Base-by-base conservation (phyloP, 805 yeast genomes). In the Starmerella khaoyaiensis region DNA sequence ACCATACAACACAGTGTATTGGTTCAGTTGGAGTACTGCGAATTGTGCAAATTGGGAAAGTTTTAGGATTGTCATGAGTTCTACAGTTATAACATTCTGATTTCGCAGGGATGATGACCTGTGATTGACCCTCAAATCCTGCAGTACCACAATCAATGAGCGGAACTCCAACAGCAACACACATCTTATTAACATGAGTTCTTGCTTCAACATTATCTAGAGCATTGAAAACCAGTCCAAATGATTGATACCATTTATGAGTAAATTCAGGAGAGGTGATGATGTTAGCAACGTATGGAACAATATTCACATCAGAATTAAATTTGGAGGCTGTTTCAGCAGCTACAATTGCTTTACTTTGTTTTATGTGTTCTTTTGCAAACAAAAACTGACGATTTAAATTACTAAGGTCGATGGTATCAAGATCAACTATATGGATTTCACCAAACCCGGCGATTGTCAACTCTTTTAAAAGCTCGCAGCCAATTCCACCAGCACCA, bases 401-500 rank as follows among this genome's bases (percentile, higher is more conserved):
- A 57, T 90, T 90, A 38, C 93, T 79, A 22, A 90, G 63, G 46
- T 93, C 96, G 49, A 90, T 82, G 0, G 97, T 90, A 55, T 90
- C 99, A 39, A 90, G 65, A 60, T 90, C 99, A n/a, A 86, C 57
- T 8, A 52, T 28, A 33, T 52, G 54, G 22, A 52, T 43, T 36
- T 49, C 52, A 28, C 51, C 49, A 12, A 52, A 48, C 25, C 98
- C 98, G 71, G 86, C 71, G 68, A 90, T 69, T 4, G 96, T 95
- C 94, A 97, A 86, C 54, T 84, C 90, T 60, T 90, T 90, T 55
- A 90, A 66, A 84, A 90, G 86, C 64, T 90, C 99, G 65, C 98
- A 90, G 25, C 99, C 99, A 64, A 90, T 90, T n/a, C 98, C 99
- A 56, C 99, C 99, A 1, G 96, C 86, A 25, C 99, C 99, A 25